A percentile compares a stretch with the other conserved stretches of the same genome.
phyloP scores from a whole-genome alignment of 1,284 basidiomycete genomes.

The Polyporus tsugae region DNA sequence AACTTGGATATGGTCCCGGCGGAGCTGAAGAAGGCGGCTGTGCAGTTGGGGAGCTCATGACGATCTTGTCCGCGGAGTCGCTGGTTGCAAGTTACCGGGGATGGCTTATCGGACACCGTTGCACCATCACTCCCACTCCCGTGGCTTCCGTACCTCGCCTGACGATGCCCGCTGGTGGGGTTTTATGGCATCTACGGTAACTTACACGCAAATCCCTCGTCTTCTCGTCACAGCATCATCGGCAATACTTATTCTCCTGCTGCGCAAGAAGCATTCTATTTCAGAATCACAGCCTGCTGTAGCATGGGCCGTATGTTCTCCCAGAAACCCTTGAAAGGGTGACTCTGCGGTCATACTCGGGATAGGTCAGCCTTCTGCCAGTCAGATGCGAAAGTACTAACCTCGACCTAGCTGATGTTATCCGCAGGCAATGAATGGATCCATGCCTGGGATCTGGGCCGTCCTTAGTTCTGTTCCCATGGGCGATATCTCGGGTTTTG shows the following conservation, averaged over 20 bases:
- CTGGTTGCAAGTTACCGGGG: slow-evolving; percentile 8
- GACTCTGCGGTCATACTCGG: neutral
- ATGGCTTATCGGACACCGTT: slow-evolving; percentile 14
- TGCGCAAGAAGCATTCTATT: neutral
- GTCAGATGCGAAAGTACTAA: too few relatives aligned
- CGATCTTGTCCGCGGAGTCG: neutral
- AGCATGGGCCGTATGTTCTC: neutral
- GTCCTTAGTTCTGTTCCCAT: slow-evolving; percentile 3
- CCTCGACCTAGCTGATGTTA: neutral
- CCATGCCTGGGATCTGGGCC: neutral
- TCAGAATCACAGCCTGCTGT: slow-evolving; percentile 1
- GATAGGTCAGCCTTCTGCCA: neutral
- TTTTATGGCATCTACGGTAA: slow-evolving; percentile 4
- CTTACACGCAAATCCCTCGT: slow-evolving; percentile 6
- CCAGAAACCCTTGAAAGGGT: slow-evolving; percentile 1
- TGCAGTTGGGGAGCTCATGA: neutral
- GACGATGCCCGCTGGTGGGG: neutral
- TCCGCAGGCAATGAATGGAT: neutral
- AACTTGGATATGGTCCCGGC: neutral
- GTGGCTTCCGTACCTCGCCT: neutral
- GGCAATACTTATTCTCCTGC: neutral
- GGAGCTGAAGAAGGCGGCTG: neutral
- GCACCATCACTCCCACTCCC: neutral
- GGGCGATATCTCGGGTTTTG: slow-evolving; percentile 13
- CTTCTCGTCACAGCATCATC: slow-evolving; percentile 3